Evolutionary conservation across 2,329 filamentous ascomycete species (phyloP).

Genomic region (Aquanectria penicillioides): DNA sequence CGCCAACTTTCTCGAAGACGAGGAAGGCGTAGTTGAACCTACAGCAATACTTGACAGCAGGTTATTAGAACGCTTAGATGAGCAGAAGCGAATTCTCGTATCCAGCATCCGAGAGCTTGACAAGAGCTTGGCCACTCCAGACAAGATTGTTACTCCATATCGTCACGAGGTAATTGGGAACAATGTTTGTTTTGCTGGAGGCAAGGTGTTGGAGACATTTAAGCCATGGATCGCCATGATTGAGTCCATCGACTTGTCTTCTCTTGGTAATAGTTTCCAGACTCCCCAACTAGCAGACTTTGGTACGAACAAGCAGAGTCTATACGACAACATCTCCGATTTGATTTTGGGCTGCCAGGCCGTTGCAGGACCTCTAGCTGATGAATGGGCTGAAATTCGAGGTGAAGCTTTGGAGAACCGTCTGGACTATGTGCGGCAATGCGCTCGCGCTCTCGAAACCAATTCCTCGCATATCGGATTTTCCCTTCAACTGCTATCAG

Average conservation of each 20-base stretch:
- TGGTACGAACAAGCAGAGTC: slow-evolving; percentile 87
- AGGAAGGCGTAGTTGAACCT: slow-evolving; percentile 77
- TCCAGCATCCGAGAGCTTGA: slow-evolving; percentile 88
- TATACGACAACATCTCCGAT: slow-evolving; percentile 94
- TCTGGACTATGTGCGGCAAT: slow-evolving; percentile 80
- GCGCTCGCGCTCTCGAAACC: slow-evolving; percentile 83
- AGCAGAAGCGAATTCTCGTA: slow-evolving; percentile 85
- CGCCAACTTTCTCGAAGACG: slow-evolving; percentile 87
- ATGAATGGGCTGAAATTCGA: slow-evolving; percentile 95
- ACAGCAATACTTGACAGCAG: slow-evolving; percentile 78
- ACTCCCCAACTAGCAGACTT: slow-evolving; percentile 90
- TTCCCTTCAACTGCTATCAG: slow-evolving; percentile 86
- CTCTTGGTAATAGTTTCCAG: slow-evolving; percentile 80
- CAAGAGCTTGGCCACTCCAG: slow-evolving; percentile 79
- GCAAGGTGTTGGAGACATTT: slow-evolving; percentile 86
- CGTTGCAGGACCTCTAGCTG: slow-evolving; percentile 88
- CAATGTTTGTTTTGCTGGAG: slow-evolving; percentile 80
- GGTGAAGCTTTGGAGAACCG: slow-evolving; percentile 90
- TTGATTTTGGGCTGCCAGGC: slow-evolving; percentile 88
- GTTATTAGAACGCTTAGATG: slow-evolving; percentile 84
- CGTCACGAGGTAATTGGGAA: slow-evolving; percentile 85
- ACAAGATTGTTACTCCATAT: slow-evolving; percentile 83
- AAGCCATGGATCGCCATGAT: slow-evolving; percentile 89
- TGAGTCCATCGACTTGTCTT: slow-evolving; percentile 89
- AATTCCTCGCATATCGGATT: slow-evolving; percentile 89